These are phyloP conservation scores for Xylaria multiplex DNA, from an alignment of 2,329 filamentous ascomycete species.

Conservation along the genomic window DNA sequence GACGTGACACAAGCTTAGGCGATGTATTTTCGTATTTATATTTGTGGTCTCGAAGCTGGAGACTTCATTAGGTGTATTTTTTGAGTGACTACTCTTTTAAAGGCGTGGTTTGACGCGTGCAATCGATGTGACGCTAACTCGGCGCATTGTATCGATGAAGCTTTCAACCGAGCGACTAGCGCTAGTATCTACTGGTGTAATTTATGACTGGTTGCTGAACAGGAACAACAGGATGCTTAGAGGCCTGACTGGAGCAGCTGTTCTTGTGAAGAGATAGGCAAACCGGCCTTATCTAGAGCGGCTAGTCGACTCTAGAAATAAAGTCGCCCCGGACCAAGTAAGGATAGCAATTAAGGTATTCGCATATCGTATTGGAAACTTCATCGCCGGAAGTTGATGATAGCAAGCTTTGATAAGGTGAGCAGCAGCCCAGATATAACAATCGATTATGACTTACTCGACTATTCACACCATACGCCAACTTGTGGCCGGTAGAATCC, in stretches of 20 bases:
- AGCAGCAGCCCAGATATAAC: constrained; percentile 24
- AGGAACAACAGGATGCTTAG: neutral
- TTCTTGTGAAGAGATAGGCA: constrained; percentile 11
- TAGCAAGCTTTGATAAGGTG: constrained; percentile 54
- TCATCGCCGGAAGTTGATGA: constrained; percentile 61
- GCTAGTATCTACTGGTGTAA: constrained; percentile 7
- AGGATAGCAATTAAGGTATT: constrained; percentile 11
- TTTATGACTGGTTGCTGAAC: constrained; percentile 8
- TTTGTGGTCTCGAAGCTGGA: neutral
- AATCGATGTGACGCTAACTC: neutral
- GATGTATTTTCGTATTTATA: constrained; percentile 14
- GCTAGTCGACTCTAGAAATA: neutral
- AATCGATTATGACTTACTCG: constrained; percentile 58
- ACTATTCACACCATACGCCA: constrained; percentile 72
- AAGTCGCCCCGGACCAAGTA: neutral
- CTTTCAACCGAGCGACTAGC: constrained; percentile 1
- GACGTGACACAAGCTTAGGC: constrained; percentile 1
- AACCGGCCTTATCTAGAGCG: neutral
- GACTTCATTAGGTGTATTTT: constrained; percentile 6
- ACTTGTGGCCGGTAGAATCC: constrained; percentile 69
- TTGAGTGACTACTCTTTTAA: neutral
- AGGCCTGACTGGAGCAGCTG: constrained; percentile 8
- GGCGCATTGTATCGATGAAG: neutral
- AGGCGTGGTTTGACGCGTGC: neutral
- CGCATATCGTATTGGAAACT: neutral